Conservation (phyloP, 176 grass and related monocot genomes). For the Alopecurus myosuroides region DNA sequence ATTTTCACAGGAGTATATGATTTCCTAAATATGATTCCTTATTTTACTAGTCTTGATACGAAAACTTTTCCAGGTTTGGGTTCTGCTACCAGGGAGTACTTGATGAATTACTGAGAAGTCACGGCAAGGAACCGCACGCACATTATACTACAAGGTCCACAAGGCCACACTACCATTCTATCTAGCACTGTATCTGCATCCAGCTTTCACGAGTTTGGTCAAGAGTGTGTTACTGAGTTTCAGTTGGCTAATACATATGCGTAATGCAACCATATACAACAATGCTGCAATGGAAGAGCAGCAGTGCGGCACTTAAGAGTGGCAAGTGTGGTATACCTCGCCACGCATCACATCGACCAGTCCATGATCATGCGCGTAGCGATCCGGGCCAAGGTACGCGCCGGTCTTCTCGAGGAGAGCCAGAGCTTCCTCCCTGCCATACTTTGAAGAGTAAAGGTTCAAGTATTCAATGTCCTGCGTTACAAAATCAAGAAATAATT, state of each 20-base stretch:
- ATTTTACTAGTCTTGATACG: neutral
- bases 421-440: constrained; percentile 61
- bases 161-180: neutral
- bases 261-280: constrained; percentile 15
- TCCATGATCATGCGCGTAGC: constrained; percentile 74
- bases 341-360: constrained; percentile 78
- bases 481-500: neutral
- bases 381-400: constrained; percentile 71
- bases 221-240: neutral
- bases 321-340: constrained; percentile 83
- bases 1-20: too few species aligned
- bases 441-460: constrained; percentile 87
- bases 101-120: neutral
- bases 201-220: neutral
- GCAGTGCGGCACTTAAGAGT: constrained; percentile 22
- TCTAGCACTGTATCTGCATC: neutral
- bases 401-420: constrained; percentile 72
- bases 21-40: too few species aligned
- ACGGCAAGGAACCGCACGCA: neutral
- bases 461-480: constrained; percentile 85
- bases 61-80: neutral
- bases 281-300: neutral
- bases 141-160: neutral
- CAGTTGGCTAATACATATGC: neutral
- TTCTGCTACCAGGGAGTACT: too few species aligned